Evolutionary conservation across 2,329 filamentous ascomycete species (phyloP).

Genomic region (Beauveria caledonica): DNA sequence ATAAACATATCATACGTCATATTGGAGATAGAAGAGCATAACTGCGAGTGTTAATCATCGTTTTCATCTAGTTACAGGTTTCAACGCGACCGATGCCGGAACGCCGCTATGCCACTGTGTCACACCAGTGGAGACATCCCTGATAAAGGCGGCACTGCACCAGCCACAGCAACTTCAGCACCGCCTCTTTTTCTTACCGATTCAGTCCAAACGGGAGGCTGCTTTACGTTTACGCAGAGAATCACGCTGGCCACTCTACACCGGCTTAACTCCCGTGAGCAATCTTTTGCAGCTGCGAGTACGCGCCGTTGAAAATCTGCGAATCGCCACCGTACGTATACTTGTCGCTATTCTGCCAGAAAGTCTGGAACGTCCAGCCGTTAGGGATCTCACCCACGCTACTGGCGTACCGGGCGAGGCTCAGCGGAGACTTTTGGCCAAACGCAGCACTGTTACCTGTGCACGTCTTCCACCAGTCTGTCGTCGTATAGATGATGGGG

Average conservation of each 20-base stretch:
- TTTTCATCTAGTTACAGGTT: neutral
- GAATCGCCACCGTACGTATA: conserved; percentile 16
- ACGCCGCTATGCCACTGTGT: neutral
- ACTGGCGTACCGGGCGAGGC: conserved; percentile 37
- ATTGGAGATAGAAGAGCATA: too few relatives aligned
- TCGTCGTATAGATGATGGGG: conserved; percentile 45
- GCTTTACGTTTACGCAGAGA: too few relatives aligned
- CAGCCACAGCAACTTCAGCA: neutral
- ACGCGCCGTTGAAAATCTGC: conserved; percentile 18
- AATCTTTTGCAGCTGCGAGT: conserved; percentile 16
- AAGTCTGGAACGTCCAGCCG: conserved; percentile 43
- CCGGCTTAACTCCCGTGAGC: conserved; percentile 11
- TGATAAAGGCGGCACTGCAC: neutral
- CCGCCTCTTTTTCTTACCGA: too few relatives aligned
- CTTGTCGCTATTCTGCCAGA: conserved; percentile 30
- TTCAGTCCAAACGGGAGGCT: neutral
- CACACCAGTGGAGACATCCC: neutral
- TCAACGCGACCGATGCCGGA: neutral
- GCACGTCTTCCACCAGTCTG: conserved; percentile 46
- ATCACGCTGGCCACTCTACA: too few relatives aligned
- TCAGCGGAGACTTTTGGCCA: conserved; percentile 35
- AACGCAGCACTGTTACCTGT: conserved; percentile 43
- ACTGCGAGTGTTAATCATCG: neutral
- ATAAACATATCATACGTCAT: too few relatives aligned
- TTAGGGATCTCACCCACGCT: conserved; percentile 37